Evolutionary conservation across 2,329 filamentous ascomycete species (phyloP).

Genomic region (Leptosphaerulina australis): DNA sequence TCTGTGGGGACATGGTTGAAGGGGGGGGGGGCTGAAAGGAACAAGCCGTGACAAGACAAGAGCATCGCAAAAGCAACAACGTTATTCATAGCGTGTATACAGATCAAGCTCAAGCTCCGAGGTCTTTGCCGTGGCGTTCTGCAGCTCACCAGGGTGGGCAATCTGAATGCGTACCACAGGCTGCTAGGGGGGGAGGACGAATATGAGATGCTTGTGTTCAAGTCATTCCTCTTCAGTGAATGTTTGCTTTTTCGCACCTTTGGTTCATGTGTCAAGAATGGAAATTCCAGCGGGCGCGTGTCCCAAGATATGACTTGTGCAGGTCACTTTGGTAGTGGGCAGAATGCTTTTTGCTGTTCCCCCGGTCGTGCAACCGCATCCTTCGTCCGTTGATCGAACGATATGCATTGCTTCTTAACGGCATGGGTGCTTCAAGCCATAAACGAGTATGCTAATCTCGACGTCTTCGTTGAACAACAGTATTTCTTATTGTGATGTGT

Average conservation of each 20-base stretch:
- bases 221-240: background rate
- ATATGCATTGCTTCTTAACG: slow-evolving; percentile 19
- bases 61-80: slow-evolving; percentile 14
- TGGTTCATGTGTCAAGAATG: slow-evolving; percentile 4
- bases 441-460: slow-evolving; percentile 18
- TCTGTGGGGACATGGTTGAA: slow-evolving; percentile 7
- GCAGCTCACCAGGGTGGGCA: slow-evolving; percentile 6
- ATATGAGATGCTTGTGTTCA: background rate
- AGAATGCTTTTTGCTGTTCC: slow-evolving; percentile 17
- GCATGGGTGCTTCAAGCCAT: slow-evolving; percentile 9
- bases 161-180: background rate
- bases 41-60: slow-evolving; percentile 9
- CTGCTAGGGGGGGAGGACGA: background rate
- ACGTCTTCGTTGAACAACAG: slow-evolving; percentile 13
- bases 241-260: slow-evolving; percentile 13
- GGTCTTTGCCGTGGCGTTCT: slow-evolving; percentile 7
- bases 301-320: slow-evolving; percentile 12
- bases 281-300: slow-evolving; percentile 17
- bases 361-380: slow-evolving; percentile 21
- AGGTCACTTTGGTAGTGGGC: slow-evolving; percentile 7
- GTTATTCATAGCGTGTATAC: slow-evolving; percentile 14
- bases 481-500: slow-evolving; percentile 18
- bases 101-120: slow-evolving; percentile 17
- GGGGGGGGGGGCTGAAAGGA: no score
- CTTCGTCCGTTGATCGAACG: slow-evolving; percentile 15